Evolutionary conservation across 2,329 filamentous ascomycete genomes (phyloP), one percentile per base, ranked within the genome.

Genomic region (Trichoderma guizhouense): DNA sequence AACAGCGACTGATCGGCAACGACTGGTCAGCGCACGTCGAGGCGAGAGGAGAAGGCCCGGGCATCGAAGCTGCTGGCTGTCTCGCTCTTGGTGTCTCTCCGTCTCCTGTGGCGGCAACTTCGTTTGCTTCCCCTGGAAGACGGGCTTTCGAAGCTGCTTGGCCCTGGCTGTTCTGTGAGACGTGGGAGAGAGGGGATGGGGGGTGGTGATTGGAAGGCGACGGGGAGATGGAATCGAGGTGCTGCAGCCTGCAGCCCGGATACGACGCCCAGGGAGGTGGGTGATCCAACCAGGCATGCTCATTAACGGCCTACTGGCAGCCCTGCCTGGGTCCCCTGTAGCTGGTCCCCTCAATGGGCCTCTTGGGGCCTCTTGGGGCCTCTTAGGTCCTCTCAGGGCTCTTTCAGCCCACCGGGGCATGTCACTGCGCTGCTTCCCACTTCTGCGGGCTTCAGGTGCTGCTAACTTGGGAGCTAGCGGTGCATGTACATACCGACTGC

Each of bases 1-100:
- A 53, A 28, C 55, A 28, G 77, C 79, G 80, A 79, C 77, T 58
- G 78, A 53, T 53, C 47, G 80, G 81, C 78, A 80, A 30, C 66
- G 81, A 81, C 80, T 79, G 79, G 81, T 81, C 78, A 79, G 79
- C 79, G 80, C 74, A 72, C 73, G 78, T 79, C 79, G 79, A 81
- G 75, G 11, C 28, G 55, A 58, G 55, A 81, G 78, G 79, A 80
- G 75, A 81, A 78, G 81, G 79, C 81, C 82, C 82, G 79, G 79
- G 81, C 82, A 84, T 85, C 80, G 83, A 84, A 84, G 47, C 83
- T 69, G 32, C n/a, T 32, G 36, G 36, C 26, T 61, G 18, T 60
- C 36, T 47, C 18, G 30, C n/a, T 47, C n/a, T 24, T 51, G 36
- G 26, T 69, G 24, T 69, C 39, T 62, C 55, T 47, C 30, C 60